Evolutionary conservation across 805 yeast genomes (phyloP), one percentile per base, ranked within the genome.

Genomic region (Barnettozyma salicaria): DNA sequence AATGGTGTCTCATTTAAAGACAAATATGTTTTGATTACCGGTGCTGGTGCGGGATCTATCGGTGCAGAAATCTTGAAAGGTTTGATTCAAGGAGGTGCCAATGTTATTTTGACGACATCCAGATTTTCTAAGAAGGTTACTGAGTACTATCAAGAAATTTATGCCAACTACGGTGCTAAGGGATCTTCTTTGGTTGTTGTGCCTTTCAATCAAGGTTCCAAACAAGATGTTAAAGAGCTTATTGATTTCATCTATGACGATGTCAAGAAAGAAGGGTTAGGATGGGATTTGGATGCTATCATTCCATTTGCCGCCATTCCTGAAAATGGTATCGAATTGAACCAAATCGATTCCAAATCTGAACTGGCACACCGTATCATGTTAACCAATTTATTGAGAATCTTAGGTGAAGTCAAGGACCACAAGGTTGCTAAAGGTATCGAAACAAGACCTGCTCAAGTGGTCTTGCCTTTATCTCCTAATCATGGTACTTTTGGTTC

Each of bases 241-340:
- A 72, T 89, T 41, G 73, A 79, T 40, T 92, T 76, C 72, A 87
- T 92, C 59, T 92, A 90, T 62, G 81, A 79, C 54, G 86, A 76
- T 48, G 76, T 71, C 39, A 78, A 82, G 74, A 74, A 81, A 59
- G 92, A 89, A 52, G 96, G 96, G 66, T 76, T 90, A 52, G 96
- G 94, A 40, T 90, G 97, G 97, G 98, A 92, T 62, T 74, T 92
- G 59, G 99, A 92, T 68, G 94, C 78, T 49, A 76, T 92, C 48
- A 78, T 92, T 61, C 99, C 99, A 56, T 92, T 92, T 59, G 99
- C 97, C 50, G 99, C 99, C 44, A 90, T 92, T 55, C 97, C 99
- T 51, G 99, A 92, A 71, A 87, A 87, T 61, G 99, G 99, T 60
- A 85, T 87, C 56, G 97, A 95, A 64, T 67, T 92, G 58, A 96